Evolutionary conservation across 2,329 filamentous ascomycete genomes (phyloP).

Genomic region (Pseudogymnoascus sp.): DNA sequence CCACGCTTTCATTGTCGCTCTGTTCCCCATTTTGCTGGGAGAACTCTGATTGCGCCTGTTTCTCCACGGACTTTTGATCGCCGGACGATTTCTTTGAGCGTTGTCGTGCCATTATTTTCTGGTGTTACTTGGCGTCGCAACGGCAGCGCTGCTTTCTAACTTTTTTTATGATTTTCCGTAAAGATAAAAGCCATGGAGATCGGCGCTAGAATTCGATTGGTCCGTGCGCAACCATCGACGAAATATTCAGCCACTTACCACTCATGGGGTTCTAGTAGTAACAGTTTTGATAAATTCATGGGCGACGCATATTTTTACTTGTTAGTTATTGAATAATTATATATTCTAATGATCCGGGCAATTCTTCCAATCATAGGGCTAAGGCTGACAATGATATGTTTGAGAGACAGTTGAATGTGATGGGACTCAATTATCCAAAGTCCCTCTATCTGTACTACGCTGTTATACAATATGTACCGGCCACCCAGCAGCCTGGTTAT

Average conservation of each 20-base stretch:
- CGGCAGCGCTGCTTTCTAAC: neutral
- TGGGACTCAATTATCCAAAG: neutral
- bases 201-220: constrained; percentile 1
- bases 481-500: neutral
- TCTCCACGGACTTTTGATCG: constrained; percentile 14
- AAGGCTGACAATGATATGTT: neutral
- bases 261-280: neutral
- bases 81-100: constrained; percentile 21
- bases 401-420: neutral
- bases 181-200: constrained; percentile 7
- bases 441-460: neutral
- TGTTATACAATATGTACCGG: neutral
- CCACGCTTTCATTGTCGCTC: constrained; percentile 24
- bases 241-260: neutral
- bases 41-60: constrained; percentile 5
- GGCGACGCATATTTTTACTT: neutral
- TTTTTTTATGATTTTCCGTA: constrained; percentile 7
- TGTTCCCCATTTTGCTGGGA: constrained; percentile 14
- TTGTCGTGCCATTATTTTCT: constrained; percentile 23
- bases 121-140: constrained; percentile 1
- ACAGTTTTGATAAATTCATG: neutral
- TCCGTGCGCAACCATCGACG: neutral
- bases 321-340: neutral
- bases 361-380: no score
- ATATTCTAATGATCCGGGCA: no score